Evolutionary conservation across 305 asterid genomes (phyloP).

Genomic region (Euphrasia arctica): DNA sequence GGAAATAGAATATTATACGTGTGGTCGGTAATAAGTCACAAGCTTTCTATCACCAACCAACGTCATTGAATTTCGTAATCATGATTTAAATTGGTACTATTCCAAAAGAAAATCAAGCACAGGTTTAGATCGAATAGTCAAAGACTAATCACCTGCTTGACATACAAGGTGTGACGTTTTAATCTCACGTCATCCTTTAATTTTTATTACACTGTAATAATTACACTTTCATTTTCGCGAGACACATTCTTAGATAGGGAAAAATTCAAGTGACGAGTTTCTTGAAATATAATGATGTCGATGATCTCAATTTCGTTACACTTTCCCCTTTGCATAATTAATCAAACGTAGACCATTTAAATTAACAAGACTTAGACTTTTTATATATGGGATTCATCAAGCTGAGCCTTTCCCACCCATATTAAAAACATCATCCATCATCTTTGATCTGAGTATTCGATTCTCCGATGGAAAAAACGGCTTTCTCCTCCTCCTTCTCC

Average conservation of each 20-base stretch:
- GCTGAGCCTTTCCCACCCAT: conserved; percentile 2
- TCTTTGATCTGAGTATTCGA: not conserved
- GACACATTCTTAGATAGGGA: not conserved
- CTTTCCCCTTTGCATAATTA: conserved; percentile 16
- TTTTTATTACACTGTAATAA: too few relatives aligned
- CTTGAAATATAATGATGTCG: not conserved
- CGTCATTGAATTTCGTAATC: too few relatives aligned
- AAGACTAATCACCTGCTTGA: not conserved
- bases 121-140: too few relatives aligned
- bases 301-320: conserved; percentile 1
- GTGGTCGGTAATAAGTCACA: too few relatives aligned
- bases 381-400: not conserved
- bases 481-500: conserved; percentile 3
- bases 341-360: not conserved
- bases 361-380: conserved; percentile 14
- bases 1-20: too few relatives aligned
- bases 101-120: too few relatives aligned
- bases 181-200: too few relatives aligned
- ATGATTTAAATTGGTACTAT: too few relatives aligned
- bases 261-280: not conserved
- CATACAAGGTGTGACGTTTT: too few relatives aligned
- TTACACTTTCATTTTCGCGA: too few relatives aligned
- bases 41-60: too few relatives aligned
- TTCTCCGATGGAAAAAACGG: not conserved
- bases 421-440: conserved; percentile 12